Percentiles rank a stretch among this genome's conserved stretches.
Conservation (phyloP, 345 rosid genomes). For the Eucalyptus regnans region DNA sequence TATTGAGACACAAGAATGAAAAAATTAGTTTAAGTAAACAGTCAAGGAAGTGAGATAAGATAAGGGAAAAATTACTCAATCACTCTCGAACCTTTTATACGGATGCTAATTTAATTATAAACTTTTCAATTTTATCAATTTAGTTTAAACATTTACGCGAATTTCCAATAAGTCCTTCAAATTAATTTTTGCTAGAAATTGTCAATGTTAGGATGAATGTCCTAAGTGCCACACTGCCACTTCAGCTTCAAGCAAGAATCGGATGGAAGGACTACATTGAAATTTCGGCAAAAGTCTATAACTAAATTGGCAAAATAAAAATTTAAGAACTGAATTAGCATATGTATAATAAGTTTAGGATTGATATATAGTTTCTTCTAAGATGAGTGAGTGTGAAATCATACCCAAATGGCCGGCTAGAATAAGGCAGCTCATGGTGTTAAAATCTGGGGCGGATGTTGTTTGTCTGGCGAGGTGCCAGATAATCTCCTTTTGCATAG, state of each 20-base stretch:
- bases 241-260: not conserved
- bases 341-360: not conserved
- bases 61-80: not conserved
- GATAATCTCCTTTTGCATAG: not conserved
- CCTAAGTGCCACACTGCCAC: not conserved
- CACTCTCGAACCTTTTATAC: no score
- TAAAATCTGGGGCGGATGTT: not conserved
- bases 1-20: not conserved
- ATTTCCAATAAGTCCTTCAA: not conserved
- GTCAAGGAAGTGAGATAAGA: not conserved
- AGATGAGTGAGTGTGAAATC: not conserved
- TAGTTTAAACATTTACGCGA: not conserved
- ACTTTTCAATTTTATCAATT: no score
- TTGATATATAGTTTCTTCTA: accelerated
- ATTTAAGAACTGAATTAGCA: not conserved
- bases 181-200: not conserved
- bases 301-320: accelerated
- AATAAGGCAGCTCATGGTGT: not conserved
- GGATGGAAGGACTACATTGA: not conserved
- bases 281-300: no score
- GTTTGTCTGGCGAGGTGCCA: not conserved
- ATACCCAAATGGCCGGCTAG: not conserved
- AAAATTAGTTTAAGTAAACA: not conserved
- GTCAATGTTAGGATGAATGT: accelerated
- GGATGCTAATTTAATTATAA: accelerated